Percentiles rank a stretch among this genome's conserved stretches.
These are phyloP conservation scores for Artemisia annua DNA, from an alignment of 129 eudicot genomes.

Conservation along the genomic window DNA sequence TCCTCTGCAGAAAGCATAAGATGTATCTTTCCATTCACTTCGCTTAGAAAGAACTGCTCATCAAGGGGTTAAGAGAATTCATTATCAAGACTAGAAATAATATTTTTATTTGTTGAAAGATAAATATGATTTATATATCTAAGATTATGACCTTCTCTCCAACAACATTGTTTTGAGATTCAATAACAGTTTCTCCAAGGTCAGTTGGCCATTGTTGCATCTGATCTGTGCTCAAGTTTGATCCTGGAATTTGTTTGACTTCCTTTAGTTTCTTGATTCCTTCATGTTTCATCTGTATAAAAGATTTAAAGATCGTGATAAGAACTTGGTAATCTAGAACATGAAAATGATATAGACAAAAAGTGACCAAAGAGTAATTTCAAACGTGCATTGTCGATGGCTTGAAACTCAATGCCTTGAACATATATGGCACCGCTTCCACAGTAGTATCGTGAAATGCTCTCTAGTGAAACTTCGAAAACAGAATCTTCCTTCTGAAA, in stretches of 20 bases:
- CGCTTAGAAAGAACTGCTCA: background rate
- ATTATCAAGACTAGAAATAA: background rate
- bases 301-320: background rate
- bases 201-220: constrained; percentile 3
- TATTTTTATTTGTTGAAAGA: background rate
- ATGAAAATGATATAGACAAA: background rate
- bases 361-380: too few relatives aligned
- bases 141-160: background rate
- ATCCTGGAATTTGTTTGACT: background rate
- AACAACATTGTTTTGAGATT: background rate
- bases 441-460: background rate
- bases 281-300: background rate
- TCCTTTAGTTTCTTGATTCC: background rate
- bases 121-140: background rate
- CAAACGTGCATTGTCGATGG: too few relatives aligned
- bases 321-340: background rate
- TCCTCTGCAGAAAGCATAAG: background rate
- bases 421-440: too few relatives aligned
- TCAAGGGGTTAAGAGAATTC: background rate
- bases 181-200: background rate
- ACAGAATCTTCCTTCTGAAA: background rate
- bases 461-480: background rate
- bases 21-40: constrained; percentile 10
- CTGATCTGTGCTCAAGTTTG: background rate
- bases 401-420: too few relatives aligned